These are phyloP conservation scores for Aspergillus persii DNA, from an alignment of 2,329 filamentous ascomycete species.

Conservation along the genomic window DNA sequence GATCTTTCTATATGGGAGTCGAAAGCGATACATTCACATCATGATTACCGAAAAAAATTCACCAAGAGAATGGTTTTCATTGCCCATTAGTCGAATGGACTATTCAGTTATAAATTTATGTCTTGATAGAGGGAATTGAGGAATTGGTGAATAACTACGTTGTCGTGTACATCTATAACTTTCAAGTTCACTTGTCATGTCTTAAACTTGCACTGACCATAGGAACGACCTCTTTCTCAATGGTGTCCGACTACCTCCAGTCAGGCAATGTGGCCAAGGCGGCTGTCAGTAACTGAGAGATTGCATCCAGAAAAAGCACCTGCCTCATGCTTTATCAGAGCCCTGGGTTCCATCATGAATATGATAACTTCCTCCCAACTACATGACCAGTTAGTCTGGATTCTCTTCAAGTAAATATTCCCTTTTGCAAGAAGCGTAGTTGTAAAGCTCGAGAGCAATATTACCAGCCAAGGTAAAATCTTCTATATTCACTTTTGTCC, in stretches of 20 bases:
- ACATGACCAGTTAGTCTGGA: slow-evolving; percentile 60
- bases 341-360: slow-evolving; percentile 53
- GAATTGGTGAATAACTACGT: no score
- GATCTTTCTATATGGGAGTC: no score
- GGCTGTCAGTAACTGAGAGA: slow-evolving; percentile 19
- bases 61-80: no score
- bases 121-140: no score
- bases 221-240: slow-evolving; percentile 14
- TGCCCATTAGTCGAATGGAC: no score
- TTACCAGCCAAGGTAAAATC: slow-evolving; percentile 45
- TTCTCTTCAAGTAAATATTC: slow-evolving; percentile 49
- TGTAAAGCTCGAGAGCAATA: slow-evolving; percentile 50
- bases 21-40: no score
- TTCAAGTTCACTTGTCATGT: neutral
- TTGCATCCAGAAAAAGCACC: slow-evolving; percentile 3
- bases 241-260: slow-evolving; percentile 41
- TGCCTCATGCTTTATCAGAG: slow-evolving; percentile 55
- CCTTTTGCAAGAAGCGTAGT: slow-evolving; percentile 53
- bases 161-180: no score
- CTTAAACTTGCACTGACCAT: neutral
- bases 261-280: slow-evolving; percentile 54
- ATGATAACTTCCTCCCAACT: slow-evolving; percentile 59
- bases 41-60: no score
- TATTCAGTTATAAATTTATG: no score
- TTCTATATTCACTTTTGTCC: slow-evolving; percentile 36